Evolutionary conservation across 805 yeast genomes (phyloP), one percentile per base, ranked within the genome.

Genomic region (Candida parachauliodes): DNA sequence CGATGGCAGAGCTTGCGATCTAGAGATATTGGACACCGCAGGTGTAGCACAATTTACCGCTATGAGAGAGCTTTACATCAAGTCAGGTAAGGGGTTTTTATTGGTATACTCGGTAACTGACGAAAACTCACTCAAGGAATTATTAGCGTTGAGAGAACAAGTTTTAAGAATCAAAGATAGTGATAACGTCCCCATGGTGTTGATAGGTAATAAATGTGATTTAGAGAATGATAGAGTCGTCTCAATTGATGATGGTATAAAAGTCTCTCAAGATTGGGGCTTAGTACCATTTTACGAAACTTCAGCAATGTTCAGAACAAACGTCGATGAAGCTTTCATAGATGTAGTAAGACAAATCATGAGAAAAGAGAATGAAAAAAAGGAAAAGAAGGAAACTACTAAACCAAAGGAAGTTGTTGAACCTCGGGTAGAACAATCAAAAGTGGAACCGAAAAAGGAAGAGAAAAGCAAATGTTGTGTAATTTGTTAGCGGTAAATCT

Each of bases 121-220:
- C 53, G 75, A 72, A 37, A 73, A 71, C 54, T 76, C 96, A 3
- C 65, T 89, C 43, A 74, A 81, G 44, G 96, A 88, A 60, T 67
- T 91, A 44, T 62, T 82, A 51, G 84, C 84, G 12, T 72, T 89
- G 37, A 71, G 93, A 49, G 89, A 85, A 50, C 96, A 88, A 60
- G 91, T 91, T 8, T 65, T 83, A 43, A 70, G 93, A 44, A 85
- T 87, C 52, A 89, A 89, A 60, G 94, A 86, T 51, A 64, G 82
- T 1, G 65, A 70, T 1, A 75, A 73, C 42, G 93, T 86, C 21
- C 96, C 97, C 22, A 83, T 88, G 83, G 94, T 88, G 8, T 67
- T 91, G 27, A 81, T 89, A 27, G 98, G 96, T 37, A 88, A 88
- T 62, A 91, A 91, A 60, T 84, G 94, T 50, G 98, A 91, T 62